Conservation (phyloP, 331 rosid species). For the Prunus yedoensis region DNA sequence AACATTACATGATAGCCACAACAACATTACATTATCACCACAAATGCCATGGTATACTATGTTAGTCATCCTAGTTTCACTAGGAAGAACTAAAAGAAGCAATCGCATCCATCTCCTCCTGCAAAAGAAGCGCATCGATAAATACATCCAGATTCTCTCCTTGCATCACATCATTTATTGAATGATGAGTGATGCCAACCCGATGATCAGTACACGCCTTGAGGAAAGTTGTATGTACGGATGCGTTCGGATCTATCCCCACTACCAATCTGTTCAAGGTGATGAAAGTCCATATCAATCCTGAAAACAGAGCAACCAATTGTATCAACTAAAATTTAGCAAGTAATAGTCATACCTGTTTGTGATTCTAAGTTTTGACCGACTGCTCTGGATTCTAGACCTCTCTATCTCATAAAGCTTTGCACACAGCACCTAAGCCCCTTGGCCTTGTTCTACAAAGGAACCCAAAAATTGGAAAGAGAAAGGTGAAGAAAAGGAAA, state of each 20-base stretch:
- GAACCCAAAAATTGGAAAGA: constrained; percentile 17
- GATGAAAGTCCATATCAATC: constrained; percentile 7
- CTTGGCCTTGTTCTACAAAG: constrained; percentile 74
- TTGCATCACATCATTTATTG: constrained; percentile 74
- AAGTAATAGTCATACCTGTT: constrained; percentile 50
- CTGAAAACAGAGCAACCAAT: neutral
- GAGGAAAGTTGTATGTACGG: constrained; percentile 89
- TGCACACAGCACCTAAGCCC: constrained; percentile 80
- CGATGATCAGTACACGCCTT: constrained; percentile 94
- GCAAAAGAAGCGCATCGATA: constrained; percentile 77
- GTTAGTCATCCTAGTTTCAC: neutral
- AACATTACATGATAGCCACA: too few species aligned
- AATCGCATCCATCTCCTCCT: constrained; percentile 85
- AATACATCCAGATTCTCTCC: constrained; percentile 77
- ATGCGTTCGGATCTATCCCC: constrained; percentile 96
- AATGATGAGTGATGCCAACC: constrained; percentile 79
- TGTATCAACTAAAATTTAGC: neutral
- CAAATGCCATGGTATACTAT: too few species aligned
- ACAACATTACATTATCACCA: too few species aligned
- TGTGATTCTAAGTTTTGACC: constrained; percentile 76
- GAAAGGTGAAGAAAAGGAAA: neutral
- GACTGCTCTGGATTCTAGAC: constrained; percentile 53
- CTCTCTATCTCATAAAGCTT: constrained; percentile 89
- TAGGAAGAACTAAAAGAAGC: constrained; percentile 58
- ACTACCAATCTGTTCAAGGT: constrained; percentile 67